These are phyloP conservation scores for Pichia nakasei DNA, from an alignment of 805 yeast species.

Conservation along the genomic window DNA sequence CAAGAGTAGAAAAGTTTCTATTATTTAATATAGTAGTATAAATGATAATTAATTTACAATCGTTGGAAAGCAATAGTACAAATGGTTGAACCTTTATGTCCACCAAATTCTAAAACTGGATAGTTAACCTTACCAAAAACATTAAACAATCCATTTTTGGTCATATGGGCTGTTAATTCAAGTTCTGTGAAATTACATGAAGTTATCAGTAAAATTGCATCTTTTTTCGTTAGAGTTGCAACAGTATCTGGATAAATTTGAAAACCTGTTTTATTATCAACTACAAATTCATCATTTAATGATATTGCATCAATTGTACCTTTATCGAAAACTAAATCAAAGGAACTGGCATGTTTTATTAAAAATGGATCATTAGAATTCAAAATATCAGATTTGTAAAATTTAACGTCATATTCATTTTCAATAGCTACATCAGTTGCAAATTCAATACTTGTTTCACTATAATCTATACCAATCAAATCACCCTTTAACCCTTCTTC, in stretches of 20 bases:
- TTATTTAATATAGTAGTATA: too few species aligned
- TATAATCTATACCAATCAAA: constrained; percentile 77
- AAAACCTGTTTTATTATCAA: constrained; percentile 37
- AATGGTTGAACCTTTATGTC: constrained; percentile 78
- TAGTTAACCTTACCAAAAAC: constrained; percentile 64
- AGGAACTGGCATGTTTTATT: constrained; percentile 26
- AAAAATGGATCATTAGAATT: constrained; percentile 30
- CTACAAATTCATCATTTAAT: constrained; percentile 51
- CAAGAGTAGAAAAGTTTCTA: too few species aligned
- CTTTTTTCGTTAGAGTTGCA: constrained; percentile 41
- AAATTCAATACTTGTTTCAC: constrained; percentile 69
- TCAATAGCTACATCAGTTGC: constrained; percentile 50
- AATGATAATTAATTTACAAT: constrained; percentile 6
- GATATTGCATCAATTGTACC: constrained; percentile 98
- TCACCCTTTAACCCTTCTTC: constrained; percentile 48
- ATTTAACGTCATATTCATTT: constrained; percentile 32
- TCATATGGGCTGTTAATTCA: constrained; percentile 54
- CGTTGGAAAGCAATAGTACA: constrained; percentile 75
- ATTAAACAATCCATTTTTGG: constrained; percentile 33
- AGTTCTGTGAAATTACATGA: constrained; percentile 88
- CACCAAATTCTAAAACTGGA: constrained; percentile 85
- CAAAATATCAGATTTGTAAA: constrained; percentile 66
- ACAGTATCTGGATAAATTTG: constrained; percentile 59
- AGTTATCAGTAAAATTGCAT: constrained; percentile 67
- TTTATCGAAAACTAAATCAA: constrained; percentile 79